These are phyloP conservation scores for Sugiyamaella smithiae DNA, from an alignment of 805 yeast genomes.

Conservation along the genomic window DNA sequence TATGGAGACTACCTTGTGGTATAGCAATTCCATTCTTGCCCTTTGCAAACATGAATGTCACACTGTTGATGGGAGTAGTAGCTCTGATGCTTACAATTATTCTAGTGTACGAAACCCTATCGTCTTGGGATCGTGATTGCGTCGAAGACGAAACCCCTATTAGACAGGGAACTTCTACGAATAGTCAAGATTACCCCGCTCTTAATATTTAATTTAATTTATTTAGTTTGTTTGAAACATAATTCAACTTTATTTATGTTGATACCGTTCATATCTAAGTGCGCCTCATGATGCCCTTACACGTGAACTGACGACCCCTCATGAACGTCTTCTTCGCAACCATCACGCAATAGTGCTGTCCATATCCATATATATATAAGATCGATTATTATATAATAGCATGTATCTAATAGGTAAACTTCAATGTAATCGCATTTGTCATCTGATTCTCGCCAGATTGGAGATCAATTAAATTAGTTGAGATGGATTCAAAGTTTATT, in stretches of 20 bases:
- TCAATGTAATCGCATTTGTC: too few relatives aligned
- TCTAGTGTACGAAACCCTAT: constrained; percentile 38
- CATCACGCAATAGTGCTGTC: not conserved
- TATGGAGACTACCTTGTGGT: constrained; percentile 43
- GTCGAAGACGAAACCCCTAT: too few relatives aligned
- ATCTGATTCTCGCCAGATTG: too few relatives aligned
- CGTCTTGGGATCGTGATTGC: constrained; percentile 9
- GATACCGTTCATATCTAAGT: not conserved
- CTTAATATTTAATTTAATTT: too few relatives aligned
- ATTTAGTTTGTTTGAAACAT: too few relatives aligned
- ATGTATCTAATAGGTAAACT: too few relatives aligned
- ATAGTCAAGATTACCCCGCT: too few relatives aligned
- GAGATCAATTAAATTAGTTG: too few relatives aligned
- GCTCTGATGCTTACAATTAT: constrained; percentile 37
- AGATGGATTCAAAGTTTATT: constrained; percentile 11
- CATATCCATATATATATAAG: not conserved
- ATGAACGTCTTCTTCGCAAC: not conserved
- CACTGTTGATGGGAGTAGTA: constrained; percentile 44
- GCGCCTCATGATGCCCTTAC: not conserved
- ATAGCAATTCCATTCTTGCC: constrained; percentile 40
- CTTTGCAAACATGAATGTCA: constrained; percentile 43
- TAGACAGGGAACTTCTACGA: too few relatives aligned
- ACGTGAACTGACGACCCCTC: not conserved
- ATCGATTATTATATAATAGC: too few relatives aligned
- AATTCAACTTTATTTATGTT: not conserved